Conservation (phyloP, 1,284 basidiomycete genomes). For the Farysia itapuensis region DNA sequence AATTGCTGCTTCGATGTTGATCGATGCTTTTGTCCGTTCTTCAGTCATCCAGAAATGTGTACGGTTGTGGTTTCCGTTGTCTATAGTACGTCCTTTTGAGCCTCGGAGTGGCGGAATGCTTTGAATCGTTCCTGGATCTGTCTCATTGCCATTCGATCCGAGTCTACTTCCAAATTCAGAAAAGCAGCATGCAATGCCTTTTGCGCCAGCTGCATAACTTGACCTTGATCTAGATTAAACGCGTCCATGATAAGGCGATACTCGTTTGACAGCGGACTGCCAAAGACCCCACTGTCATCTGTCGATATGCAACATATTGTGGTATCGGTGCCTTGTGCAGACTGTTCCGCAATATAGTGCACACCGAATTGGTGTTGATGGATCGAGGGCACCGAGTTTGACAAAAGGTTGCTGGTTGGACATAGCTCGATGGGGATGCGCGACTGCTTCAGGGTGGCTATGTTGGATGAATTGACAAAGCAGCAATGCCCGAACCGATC, state of each 20-base stretch:
- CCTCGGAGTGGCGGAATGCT: too few species aligned
- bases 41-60: too few species aligned
- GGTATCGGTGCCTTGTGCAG: not conserved
- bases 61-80: too few species aligned
- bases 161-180: too few species aligned
- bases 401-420: slow-evolving; percentile 34
- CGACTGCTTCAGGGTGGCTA: not conserved
- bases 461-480: slow-evolving; percentile 13
- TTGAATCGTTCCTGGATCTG: too few species aligned
- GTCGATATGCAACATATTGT: slow-evolving; percentile 28
- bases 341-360: not conserved
- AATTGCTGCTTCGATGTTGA: too few species aligned
- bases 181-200: slow-evolving; percentile 6
- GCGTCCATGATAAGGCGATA: slow-evolving; percentile 21
- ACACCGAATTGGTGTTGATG: not conserved
- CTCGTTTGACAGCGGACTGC: slow-evolving; percentile 25
- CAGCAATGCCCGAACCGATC: slow-evolving; percentile 38
- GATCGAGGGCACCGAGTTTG: slow-evolving; percentile 6
- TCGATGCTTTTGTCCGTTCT: too few species aligned
- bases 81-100: too few species aligned
- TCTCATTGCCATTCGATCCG: too few species aligned
- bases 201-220: slow-evolving; percentile 5
- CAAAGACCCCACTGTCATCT: slow-evolving; percentile 39
- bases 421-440: slow-evolving; percentile 31
- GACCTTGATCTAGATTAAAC: slow-evolving; percentile 6